A percentile compares a stretch with the other conserved stretches of the same genome.
phyloP scores from a whole-genome alignment of 148 eudicot genomes.

The Chenopodium quinoa region DNA sequence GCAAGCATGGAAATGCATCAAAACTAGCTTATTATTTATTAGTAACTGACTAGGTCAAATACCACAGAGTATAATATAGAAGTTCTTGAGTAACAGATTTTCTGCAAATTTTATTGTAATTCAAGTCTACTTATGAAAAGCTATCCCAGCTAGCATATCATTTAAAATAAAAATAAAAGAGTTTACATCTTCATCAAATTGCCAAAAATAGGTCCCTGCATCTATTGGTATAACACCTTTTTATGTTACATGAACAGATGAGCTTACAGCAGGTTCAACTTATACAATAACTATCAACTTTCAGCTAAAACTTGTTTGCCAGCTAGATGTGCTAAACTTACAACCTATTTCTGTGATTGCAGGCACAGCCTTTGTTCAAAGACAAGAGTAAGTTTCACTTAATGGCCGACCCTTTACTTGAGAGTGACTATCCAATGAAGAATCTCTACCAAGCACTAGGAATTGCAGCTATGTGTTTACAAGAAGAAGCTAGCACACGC shows the following conservation, averaged over 20 bases:
- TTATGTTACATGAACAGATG: too few relatives aligned
- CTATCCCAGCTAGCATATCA: too few relatives aligned
- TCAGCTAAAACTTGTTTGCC: background rate
- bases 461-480: slow-evolving; percentile 91
- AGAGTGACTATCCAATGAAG: slow-evolving; percentile 57
- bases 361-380: slow-evolving; percentile 87
- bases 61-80: background rate
- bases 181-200: too few relatives aligned
- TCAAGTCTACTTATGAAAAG: too few relatives aligned
- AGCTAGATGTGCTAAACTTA: background rate
- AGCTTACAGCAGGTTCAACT: background rate
- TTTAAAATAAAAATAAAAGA: too few relatives aligned
- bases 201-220: background rate
- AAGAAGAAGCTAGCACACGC: slow-evolving; percentile 64
- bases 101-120: too few relatives aligned
- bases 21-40: background rate
- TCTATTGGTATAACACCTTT: too few relatives aligned
- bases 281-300: background rate
- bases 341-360: background rate
- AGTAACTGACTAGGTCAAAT: background rate
- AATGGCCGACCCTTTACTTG: slow-evolving; percentile 75
- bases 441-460: slow-evolving; percentile 83
- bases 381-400: slow-evolving; percentile 64
- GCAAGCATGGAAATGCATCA: background rate
- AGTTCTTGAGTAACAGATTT: background rate